Evolutionary conservation across 192 early-diverging fungal species (phyloP), one percentile per base, ranked within the genome.

Genomic region (Chytriomyces sp.): DNA sequence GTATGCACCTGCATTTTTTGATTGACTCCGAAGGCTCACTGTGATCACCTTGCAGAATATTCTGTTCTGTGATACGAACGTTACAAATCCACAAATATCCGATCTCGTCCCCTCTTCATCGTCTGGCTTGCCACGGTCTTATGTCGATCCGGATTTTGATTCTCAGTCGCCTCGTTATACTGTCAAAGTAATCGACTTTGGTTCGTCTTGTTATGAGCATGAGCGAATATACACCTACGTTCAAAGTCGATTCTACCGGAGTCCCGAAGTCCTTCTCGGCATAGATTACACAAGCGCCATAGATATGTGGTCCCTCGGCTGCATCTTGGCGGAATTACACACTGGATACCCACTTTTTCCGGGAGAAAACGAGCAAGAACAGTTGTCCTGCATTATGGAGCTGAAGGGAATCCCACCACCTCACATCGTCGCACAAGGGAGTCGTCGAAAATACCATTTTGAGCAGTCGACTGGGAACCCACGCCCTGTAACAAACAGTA

Each of bases 151-250:
- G 23, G 82, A 82, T 20, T 86, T 84, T 73, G 78, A 86, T 61
- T 62, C 79, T 6, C 63, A 18, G 16, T 26, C 18, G 6, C 72
- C 77, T n/a, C 23, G 10, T 43, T 84, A 86, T 57, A 86, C 85
- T 47, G 96, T 98, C 84, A 98, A 98, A 86, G 95, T 98, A n/a
- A 98, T 97, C 83, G 97, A 98, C 81, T 97, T 98, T 79, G 97
- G 97, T 48, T 94, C 92, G 73, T 94, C 92, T 81, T 98, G 96
- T 76, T 91, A 93, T 28, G 95, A 96, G 76, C 87, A 89, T 62
- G 95, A 98, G 81, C 89, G 92, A 77, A 91, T 97, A 49, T 98
- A 98, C 82, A 97, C 97, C 8, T 98, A 97, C 75, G 96, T 98
- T 67, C 96, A 98, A 82, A 90, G 88, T 69, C 87, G 97, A 59